Conservation (phyloP, 305 asterid species). For the Fraxinus dipetala region DNA sequence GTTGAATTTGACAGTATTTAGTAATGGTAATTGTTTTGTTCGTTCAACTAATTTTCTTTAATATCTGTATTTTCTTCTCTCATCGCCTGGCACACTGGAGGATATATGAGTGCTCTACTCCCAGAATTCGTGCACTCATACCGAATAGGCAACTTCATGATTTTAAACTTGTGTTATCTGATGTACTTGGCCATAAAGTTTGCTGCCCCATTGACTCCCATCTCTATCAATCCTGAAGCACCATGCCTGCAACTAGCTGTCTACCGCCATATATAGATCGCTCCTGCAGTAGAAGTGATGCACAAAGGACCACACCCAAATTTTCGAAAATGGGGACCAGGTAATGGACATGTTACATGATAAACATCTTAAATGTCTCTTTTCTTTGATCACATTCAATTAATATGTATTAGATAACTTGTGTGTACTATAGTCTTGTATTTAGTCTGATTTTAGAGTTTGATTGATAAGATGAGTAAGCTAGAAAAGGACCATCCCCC, state of each 20-base stretch:
- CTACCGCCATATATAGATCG: not conserved
- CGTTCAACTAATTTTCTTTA: not conserved
- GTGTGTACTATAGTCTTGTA: not conserved
- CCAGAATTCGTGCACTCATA: not conserved
- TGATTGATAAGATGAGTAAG: not conserved
- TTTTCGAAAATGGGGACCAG: not conserved
- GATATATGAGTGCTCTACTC: not conserved
- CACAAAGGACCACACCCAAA: not conserved
- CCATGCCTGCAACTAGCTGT: not conserved
- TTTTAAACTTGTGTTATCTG: not conserved
- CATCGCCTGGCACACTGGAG: not conserved
- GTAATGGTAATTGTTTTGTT: not conserved
- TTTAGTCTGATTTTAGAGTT: not conserved
- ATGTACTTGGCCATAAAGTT: not conserved
- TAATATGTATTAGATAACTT: not conserved
- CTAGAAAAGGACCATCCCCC: slow-evolving; percentile 1
- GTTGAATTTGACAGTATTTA: not conserved
- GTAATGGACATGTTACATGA: not conserved
- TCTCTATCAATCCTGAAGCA: not conserved
- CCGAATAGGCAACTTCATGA: not conserved
- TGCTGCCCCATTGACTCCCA: not conserved
- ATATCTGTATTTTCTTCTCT: not conserved
- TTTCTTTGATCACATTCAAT: not conserved
- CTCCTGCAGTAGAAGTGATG: not conserved
- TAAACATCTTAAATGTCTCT: not conserved